Base-by-base conservation (phyloP, 2,329 filamentous ascomycete species). In the Ploettnerulaceae sp. region DNA sequence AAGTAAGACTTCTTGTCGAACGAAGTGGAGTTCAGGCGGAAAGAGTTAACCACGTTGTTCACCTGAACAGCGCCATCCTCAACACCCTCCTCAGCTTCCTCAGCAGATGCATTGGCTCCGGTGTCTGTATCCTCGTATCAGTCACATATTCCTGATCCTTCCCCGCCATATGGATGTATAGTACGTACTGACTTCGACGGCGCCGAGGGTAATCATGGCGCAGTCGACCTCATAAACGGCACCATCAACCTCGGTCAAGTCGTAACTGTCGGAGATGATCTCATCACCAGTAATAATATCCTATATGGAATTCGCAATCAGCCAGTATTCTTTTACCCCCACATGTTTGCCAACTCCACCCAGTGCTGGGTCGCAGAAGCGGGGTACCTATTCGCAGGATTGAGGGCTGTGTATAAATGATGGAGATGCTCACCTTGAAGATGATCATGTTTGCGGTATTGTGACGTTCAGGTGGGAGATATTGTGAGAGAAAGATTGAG, bases 21-120 rank as follows among this genome's bases (percentile, higher is more conserved):
- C 15, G 63, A 67, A 50, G 85, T 90, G 67, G 75, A 74, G 71
- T 85, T 78, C 55, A 95, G 81, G 67, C 89, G 88, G 85, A 97
- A 97, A 62, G 87, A 86, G 76, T 90, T 76, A 67, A 95, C 79
- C 55, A 97, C 82, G 73, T 98, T 90, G 77, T 95, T 94, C 73
- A 96, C 90, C 67, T 81, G 81, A 71, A 83, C 70, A 49, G 70
- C 68, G 37, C 60, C 45, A 61, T 94, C 89, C 39, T 95, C 90
- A 61, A 82, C 61, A 56, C 69, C 84, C 61, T 90, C 88, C 0
- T 83, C 86, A 46, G 75, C 86, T 67, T 86, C 91, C 76, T 97
- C 93, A 53, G 93, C 90, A 62, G 91, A 97, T 61, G 93, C 87
- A 73, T 98, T 98, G 76, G 90, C 93, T 69, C 93, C 93, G 64